phyloP scores from a whole-genome alignment of 805 yeast species.

The Saccharomycopsis guyanensis region DNA sequence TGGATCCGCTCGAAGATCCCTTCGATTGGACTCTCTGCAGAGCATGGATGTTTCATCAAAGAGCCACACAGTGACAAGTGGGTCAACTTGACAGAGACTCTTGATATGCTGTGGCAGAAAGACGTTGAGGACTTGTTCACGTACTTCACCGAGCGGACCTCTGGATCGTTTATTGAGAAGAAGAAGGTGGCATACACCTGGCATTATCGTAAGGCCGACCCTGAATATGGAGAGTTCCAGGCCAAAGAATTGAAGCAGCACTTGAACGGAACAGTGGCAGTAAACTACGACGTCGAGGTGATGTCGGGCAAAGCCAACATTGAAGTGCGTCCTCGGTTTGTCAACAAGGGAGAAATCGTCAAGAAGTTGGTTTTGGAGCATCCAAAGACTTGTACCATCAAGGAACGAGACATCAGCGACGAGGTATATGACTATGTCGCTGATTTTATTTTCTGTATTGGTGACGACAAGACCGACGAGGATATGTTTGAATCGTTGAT shows the following conservation, averaged over 20 bases:
- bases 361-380: conserved; percentile 52
- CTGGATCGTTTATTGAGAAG: conserved; percentile 79
- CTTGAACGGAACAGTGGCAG: conserved; percentile 50
- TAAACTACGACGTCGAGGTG: conserved; percentile 76
- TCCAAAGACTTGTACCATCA: neutral
- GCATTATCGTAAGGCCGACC: conserved; percentile 95
- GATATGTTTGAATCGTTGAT: conserved; percentile 87
- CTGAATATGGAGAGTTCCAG: conserved; percentile 84
- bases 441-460: conserved; percentile 82
- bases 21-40: conserved; percentile 81
- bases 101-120: conserved; percentile 94
- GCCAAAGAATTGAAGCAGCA: conserved; percentile 66
- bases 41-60: conserved; percentile 94
- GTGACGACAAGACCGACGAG: conserved; percentile 96
- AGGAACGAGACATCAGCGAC: neutral
- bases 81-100: conserved; percentile 74
- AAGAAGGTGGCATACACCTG: conserved; percentile 94
- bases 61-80: conserved; percentile 51
- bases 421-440: conserved; percentile 43
- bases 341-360: conserved; percentile 95
- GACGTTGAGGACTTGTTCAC: conserved; percentile 68
- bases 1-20: conserved; percentile 70
- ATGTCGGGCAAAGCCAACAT: conserved; percentile 97
- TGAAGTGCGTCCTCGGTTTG: conserved; percentile 93
- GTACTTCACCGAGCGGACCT: conserved; percentile 78